Evolutionary conservation across 164 flowering plant genomes (phyloP).

Genomic region (Piper longum): DNA sequence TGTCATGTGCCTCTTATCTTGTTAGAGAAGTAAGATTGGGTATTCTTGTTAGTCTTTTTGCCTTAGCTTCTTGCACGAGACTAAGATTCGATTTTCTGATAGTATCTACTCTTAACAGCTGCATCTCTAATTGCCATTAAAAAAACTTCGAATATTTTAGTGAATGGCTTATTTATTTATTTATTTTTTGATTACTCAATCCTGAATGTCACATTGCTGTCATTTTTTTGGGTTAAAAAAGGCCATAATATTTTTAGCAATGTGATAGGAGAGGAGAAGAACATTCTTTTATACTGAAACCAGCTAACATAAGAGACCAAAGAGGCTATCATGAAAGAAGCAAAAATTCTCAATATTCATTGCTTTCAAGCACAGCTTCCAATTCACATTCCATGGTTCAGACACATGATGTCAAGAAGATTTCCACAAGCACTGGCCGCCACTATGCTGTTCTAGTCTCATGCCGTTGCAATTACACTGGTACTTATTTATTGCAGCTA

Average conservation of each 20-base stretch:
- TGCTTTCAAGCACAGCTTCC: conserved; percentile 24
- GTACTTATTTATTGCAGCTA: conserved; percentile 19
- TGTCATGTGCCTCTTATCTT: not conserved
- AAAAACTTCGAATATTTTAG: too few species aligned
- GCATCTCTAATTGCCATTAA: too few species aligned
- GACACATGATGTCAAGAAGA: conserved; percentile 23
- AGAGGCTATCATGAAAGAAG: conserved; percentile 26
- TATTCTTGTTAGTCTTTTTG: too few species aligned
- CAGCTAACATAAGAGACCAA: conserved; percentile 40
- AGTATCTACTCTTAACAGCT: too few species aligned
- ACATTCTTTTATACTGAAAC: conserved; percentile 91
- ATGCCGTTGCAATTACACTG: conserved; percentile 90
- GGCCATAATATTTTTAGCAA: not conserved
- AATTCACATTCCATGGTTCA: conserved; percentile 24
- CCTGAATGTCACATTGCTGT: not conserved
- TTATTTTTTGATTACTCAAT: not conserved
- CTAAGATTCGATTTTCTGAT: too few species aligned
- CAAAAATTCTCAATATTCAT: conserved; percentile 22
- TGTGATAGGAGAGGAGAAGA: conserved; percentile 87
- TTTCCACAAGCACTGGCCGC: conserved; percentile 23
- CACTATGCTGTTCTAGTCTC: conserved; percentile 79
- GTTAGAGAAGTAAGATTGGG: not conserved
- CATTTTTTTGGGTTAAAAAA: not conserved
- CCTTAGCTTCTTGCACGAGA: too few species aligned
- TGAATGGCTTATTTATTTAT: too few species aligned